These are phyloP conservation scores for Pseudocercospora cruenta DNA, from an alignment of 2,329 filamentous ascomycete species.

Conservation along the genomic window DNA sequence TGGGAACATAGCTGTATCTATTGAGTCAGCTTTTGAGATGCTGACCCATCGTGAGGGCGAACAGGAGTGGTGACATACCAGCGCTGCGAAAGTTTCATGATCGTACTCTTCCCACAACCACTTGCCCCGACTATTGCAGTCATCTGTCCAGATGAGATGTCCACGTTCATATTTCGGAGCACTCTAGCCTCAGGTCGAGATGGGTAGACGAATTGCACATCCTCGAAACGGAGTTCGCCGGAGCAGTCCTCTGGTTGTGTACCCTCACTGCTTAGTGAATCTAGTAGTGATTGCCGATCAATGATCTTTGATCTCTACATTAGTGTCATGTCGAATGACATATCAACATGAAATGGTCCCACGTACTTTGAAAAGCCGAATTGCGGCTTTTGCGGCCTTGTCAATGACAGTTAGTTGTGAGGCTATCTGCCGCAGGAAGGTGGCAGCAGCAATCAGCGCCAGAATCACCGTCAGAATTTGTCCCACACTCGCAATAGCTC, in stretches of 20 bases:
- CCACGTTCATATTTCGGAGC: conserved; percentile 2
- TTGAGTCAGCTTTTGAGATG: too few relatives aligned
- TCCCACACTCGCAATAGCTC: not conserved
- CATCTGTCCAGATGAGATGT: conserved; percentile 30
- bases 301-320: not conserved
- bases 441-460: not conserved
- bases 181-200: not conserved
- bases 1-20: conserved; percentile 41
- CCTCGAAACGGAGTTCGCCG: conserved; percentile 39
- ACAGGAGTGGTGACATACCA: conserved; percentile 25
- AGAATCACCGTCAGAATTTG: not conserved
- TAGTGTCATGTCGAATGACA: too few relatives aligned
- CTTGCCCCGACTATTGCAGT: conserved; percentile 53
- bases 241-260: not conserved
- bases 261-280: not conserved
- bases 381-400: not conserved
- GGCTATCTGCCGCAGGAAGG: not conserved
- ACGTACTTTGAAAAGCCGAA: not conserved
- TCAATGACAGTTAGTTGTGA: not conserved
- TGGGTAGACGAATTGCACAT: conserved; percentile 36
- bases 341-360: not conserved
- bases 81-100: conserved; percentile 50
- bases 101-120: conserved; percentile 53
- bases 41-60: too few relatives aligned
- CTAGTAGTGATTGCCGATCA: not conserved